Base-by-base conservation (phyloP, 1,284 basidiomycete species). In the Ceratobasidium sp. region DNA sequence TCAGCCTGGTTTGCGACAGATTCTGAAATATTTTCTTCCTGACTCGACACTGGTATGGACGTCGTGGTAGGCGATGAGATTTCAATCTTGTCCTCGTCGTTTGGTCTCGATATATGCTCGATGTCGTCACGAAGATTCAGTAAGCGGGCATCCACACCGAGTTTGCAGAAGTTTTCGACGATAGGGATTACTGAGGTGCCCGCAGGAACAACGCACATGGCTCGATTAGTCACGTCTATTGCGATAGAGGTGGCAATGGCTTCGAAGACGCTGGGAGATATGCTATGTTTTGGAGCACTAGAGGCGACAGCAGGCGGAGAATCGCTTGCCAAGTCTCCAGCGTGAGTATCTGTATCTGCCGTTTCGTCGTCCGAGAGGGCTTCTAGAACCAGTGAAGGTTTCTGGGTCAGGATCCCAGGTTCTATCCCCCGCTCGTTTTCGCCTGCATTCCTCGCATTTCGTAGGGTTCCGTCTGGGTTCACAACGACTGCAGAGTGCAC, bases 181-280 rank as follows among this genome's bases (percentile, higher is more conserved):
- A 89, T 88, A 20, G 90, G 88, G 65, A 87, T 87, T 33, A 94
- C 88, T 0, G 91, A 86, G 17, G 89, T 87, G 28, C 86, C 86
- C 3, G 92, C 87, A 3, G 91, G 91, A 50, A 94, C 82, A 23
- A 94, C 90, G 15, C 94, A 85, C 33, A 94, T 85, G 23, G 90
- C 93, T 23, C 90, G 82, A 44, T 87, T 87, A 23, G 91, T 90
- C 20, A 94, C 93, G 79, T 93, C 92, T 44, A 93, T 82, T 13
- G 92, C 93, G 82, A 94, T 92, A 2, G 87, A 86, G 20, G 89
- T 88, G 9, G 91, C 92, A 65, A 94, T 87, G 1, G 91, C 90
- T 83, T 94, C 93, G 80, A 94, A 82, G 33, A 87, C 83, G 79
- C 86, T 75, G 4, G 73, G 73, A 52, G 73, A 62, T 5, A 66